These are phyloP conservation scores for Fragilaria crotonensis DNA, from an alignment of 108 stramenopile species.

Conservation along the genomic window DNA sequence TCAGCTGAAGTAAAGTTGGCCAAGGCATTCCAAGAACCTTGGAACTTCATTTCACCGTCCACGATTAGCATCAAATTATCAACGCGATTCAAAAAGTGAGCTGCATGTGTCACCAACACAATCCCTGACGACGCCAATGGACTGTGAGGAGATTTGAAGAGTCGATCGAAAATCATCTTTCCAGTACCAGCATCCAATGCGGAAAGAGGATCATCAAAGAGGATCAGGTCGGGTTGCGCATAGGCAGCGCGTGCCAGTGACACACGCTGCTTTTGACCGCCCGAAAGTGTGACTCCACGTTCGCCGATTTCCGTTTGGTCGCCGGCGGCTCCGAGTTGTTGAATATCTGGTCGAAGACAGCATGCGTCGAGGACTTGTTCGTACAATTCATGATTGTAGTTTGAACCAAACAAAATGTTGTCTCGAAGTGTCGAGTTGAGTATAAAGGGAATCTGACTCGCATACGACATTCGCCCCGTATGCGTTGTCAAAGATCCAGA, in stretches of 20 bases:
- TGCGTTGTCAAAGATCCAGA: constrained; percentile 10
- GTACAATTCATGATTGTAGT: constrained; percentile 68
- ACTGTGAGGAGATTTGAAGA: constrained; percentile 30
- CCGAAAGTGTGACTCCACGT: constrained; percentile 86
- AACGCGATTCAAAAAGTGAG: constrained; percentile 70
- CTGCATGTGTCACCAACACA: constrained; percentile 85
- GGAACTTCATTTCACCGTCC: constrained; percentile 53
- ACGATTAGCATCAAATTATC: constrained; percentile 68
- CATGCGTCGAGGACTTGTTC: constrained; percentile 79
- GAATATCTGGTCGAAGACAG: constrained; percentile 60
- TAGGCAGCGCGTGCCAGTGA: constrained; percentile 80
- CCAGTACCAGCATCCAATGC: constrained; percentile 90
- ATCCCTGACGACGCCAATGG: constrained; percentile 9
- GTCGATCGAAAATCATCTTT: constrained; percentile 62
- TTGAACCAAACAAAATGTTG: constrained; percentile 91
- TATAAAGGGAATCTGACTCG: constrained; percentile 89
- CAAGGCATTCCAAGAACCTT: constrained; percentile 71
- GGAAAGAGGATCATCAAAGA: constrained; percentile 90
- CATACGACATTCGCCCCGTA: constrained; percentile 76
- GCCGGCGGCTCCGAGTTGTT: constrained; percentile 44
- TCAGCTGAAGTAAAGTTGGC: constrained; percentile 30
- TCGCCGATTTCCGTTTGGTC: constrained; percentile 88
- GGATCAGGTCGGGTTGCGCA: constrained; percentile 52
- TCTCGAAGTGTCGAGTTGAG: constrained; percentile 88
- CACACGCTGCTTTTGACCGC: constrained; percentile 79